Evolutionary conservation across 2,329 filamentous ascomycete genomes (phyloP).

Genomic region (Nigrospora sphaerica): DNA sequence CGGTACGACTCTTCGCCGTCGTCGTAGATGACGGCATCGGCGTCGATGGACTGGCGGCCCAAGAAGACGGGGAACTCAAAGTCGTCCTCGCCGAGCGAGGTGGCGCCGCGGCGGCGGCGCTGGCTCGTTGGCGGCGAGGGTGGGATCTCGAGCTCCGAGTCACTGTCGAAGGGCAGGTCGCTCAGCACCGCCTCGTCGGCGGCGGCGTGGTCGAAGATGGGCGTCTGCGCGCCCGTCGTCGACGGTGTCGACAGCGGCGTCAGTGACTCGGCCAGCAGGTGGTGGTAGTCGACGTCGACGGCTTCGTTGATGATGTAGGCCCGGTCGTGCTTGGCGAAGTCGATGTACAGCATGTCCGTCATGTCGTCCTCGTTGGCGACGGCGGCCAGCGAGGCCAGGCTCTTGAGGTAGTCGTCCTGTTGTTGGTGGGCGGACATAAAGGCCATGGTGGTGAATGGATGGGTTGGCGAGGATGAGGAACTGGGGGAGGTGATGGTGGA

Average conservation of each 20-base stretch:
- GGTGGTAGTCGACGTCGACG: slow-evolving; percentile 6
- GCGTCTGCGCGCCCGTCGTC: slow-evolving; percentile 7
- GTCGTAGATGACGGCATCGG: not conserved
- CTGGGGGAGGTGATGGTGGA: too few species aligned
- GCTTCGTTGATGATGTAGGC: slow-evolving; percentile 16
- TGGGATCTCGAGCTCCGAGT: slow-evolving; percentile 11
- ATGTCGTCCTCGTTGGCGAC: slow-evolving; percentile 25
- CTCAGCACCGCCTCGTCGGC: slow-evolving; percentile 15
- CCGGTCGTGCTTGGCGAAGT: slow-evolving; percentile 11
- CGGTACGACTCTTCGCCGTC: not conserved
- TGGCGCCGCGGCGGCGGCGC: slow-evolving; percentile 5
- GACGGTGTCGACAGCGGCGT: slow-evolving; percentile 9
- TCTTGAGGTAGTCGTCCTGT: slow-evolving; percentile 16
- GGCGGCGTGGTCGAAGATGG: slow-evolving; percentile 9
- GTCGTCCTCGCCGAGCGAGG: slow-evolving; percentile 14
- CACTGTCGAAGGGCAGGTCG: slow-evolving; percentile 15
- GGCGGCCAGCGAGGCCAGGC: slow-evolving; percentile 9
- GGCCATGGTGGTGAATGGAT: not conserved
- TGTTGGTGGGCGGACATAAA: slow-evolving; percentile 4
- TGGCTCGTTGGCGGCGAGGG: slow-evolving; percentile 7
- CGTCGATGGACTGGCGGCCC: slow-evolving; percentile 10
- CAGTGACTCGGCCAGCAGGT: slow-evolving; percentile 2
- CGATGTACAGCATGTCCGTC: slow-evolving; percentile 18
- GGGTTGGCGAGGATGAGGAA: too few species aligned
- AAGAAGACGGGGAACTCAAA: slow-evolving; percentile 22